Evolutionary conservation across 2,329 filamentous ascomycete species (phyloP).

Genomic region (Fusarium sp.): DNA sequence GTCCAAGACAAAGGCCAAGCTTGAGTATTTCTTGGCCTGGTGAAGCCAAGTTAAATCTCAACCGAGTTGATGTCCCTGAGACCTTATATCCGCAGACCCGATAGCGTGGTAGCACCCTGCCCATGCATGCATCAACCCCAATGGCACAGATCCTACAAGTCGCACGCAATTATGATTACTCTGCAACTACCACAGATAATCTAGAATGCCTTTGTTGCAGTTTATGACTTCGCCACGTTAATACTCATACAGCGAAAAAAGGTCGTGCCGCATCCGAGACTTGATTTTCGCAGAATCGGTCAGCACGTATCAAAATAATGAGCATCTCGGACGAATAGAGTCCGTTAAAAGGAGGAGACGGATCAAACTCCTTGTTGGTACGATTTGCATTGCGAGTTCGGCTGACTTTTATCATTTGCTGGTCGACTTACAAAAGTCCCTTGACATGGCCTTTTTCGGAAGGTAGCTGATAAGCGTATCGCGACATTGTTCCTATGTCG

Average conservation of each 20-base stretch:
- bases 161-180: not conserved
- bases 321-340: conserved; percentile 6
- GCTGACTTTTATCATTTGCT: not conserved
- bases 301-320: conserved; percentile 12
- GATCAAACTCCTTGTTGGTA: not conserved
- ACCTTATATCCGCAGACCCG: conserved; percentile 8
- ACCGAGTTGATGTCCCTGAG: not conserved
- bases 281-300: not conserved
- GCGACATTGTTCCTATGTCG: not conserved
- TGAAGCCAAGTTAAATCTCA: not conserved
- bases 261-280: not conserved
- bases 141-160: not conserved
- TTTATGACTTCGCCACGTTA: not conserved
- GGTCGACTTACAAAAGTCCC: conserved; percentile 39
- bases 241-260: not conserved
- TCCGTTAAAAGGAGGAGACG: not conserved
- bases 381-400: conserved; percentile 6
- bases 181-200: not conserved
- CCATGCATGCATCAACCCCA: not conserved
- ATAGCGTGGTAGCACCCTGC: not conserved
- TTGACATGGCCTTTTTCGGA: conserved; percentile 29
- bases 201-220: not conserved
- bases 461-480: conserved; percentile 28
- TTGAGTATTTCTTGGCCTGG: not conserved
- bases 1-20: not conserved